Evolutionary conservation across 2,329 filamentous ascomycete genomes (phyloP), one percentile per base, ranked within the genome.

Genomic region (Hansfordia pulvinata): DNA sequence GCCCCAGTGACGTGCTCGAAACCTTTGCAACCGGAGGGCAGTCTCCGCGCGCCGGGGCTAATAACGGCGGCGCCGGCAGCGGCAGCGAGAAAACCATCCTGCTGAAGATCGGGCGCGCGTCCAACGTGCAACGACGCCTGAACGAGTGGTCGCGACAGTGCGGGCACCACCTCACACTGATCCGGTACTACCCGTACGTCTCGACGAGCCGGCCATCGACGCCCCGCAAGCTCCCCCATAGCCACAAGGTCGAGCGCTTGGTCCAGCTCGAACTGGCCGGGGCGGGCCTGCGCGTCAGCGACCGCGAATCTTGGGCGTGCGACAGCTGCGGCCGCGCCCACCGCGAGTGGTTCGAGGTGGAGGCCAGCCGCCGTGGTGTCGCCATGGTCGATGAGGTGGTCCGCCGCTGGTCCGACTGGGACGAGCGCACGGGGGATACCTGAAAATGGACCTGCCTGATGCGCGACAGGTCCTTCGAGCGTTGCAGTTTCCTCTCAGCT

Each of bases 71-170:
- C 21, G 30, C 36, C 20, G 37, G 37, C 25, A 35, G 39, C 12
- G 19, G 33, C 32, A 17, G 27, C 30, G 51, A 56, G 25, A 72
- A 73, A 33, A 83, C 75, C 3, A 78, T 77, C 40, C 58, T 77
- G 17, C 59, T 78, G 30, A 78, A 78, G 46, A 77, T 78, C 33
- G 73, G 73, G 5, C 60, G 73, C 8, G 71, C 73, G 5, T 62
- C 72, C 38, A 98, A 98, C 43, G 86, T 98, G 3, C 84, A 93
- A 45, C 70, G 86, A 5, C 72, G 90, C 10, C 69, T 98, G 56
- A 85, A 86, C 43, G 81, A 96, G 53, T 96, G 90, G 90, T 76
- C 76, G 27, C 73, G 80, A 15, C 90, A 98, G 55, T 98, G 90
- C 50, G 84, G 83, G 1, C 85, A 94, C 47, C 74, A 84, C 35